phyloP scores from a whole-genome alignment of 495 filamentous ascomycete genomes.

The Neurospora sp. region DNA sequence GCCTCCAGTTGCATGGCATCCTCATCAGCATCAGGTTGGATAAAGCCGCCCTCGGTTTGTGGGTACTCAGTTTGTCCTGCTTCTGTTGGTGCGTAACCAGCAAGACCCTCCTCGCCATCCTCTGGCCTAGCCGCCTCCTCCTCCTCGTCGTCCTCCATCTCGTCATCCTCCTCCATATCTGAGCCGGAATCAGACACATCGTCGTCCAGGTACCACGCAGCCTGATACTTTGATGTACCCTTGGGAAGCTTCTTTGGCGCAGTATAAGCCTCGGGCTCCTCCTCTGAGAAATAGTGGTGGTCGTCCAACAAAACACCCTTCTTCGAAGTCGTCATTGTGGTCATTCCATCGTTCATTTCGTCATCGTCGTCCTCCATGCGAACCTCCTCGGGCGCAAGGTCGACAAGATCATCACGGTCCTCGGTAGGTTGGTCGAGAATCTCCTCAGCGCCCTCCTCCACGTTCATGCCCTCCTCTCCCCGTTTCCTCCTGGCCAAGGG shows the following conservation, averaged over 20 bases:
- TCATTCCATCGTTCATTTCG: constrained; percentile 44
- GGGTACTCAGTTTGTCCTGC: constrained; percentile 72
- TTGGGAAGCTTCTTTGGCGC: constrained; percentile 69
- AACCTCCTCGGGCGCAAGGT: constrained; percentile 74
- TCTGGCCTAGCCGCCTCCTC: constrained; percentile 47
- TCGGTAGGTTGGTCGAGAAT: constrained; percentile 58
- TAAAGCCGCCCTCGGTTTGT: constrained; percentile 73
- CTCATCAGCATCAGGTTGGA: constrained; percentile 78
- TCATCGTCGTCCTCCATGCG: constrained; percentile 58
- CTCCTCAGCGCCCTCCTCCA: constrained; percentile 46
- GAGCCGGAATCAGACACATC: constrained; percentile 75
- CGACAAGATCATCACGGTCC: constrained; percentile 72
- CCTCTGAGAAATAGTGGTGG: constrained; percentile 96
- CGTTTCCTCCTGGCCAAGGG: constrained; percentile 46
- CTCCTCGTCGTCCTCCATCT: constrained; percentile 51
- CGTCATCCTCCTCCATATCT: constrained; percentile 65
- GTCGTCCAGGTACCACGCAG: constrained; percentile 85
- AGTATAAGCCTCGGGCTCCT: constrained; percentile 40
- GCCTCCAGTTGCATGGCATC: constrained; percentile 69
- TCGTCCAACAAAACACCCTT: constrained; percentile 88
- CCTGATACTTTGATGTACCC: constrained; percentile 88
- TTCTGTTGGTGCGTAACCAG: constrained; percentile 62
- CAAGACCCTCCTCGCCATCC: constrained; percentile 69
- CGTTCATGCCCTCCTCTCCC: constrained; percentile 56
- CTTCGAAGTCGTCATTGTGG: constrained; percentile 36